A percentile compares a stretch with the other conserved stretches of the same genome.
Conservation (phyloP, 805 yeast genomes). For the Wickerhamomyces pijperi region DNA sequence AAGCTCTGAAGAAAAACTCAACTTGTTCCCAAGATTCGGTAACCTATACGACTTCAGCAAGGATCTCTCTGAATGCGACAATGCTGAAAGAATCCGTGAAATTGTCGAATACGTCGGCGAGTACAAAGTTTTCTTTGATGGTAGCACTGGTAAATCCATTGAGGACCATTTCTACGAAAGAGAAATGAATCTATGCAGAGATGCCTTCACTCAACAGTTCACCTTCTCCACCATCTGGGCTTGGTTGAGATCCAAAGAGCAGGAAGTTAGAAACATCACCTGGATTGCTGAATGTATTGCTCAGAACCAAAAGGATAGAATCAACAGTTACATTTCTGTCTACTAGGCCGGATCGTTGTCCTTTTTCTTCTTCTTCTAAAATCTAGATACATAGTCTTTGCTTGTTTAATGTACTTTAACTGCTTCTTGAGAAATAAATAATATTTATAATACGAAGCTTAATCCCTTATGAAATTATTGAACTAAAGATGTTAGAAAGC, state of each 20-base stretch:
- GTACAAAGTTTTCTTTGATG: conserved; percentile 46
- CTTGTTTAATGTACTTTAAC: no score
- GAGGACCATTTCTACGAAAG: conserved; percentile 91
- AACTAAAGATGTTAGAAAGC: no score
- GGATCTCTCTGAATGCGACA: conserved; percentile 67
- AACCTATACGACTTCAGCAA: conserved; percentile 52
- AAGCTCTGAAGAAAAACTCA: conserved; percentile 55
- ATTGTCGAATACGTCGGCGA: conserved; percentile 56
- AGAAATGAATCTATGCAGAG: conserved; percentile 87
- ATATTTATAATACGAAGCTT: no score
- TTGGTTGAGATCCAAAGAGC: conserved; percentile 92
- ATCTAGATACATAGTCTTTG: no score
- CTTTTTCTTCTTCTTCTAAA: no score
- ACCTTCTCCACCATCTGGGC: conserved; percentile 89
- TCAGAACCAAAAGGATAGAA: conserved; percentile 92
- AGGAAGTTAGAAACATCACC: conserved; percentile 93
- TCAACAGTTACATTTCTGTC: conserved; percentile 82
- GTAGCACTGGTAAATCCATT: conserved; percentile 43
- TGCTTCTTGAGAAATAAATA: no score
- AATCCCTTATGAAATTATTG: no score
- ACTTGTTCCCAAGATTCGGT: conserved; percentile 76
- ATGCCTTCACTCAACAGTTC: conserved; percentile 95
- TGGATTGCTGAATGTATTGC: conserved; percentile 99
- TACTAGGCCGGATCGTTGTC: no score
- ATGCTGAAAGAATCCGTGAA: conserved; percentile 68